Evolutionary conservation across 768 basidiomycete genomes (phyloP).

Genomic region (Tremella fuciformis): DNA sequence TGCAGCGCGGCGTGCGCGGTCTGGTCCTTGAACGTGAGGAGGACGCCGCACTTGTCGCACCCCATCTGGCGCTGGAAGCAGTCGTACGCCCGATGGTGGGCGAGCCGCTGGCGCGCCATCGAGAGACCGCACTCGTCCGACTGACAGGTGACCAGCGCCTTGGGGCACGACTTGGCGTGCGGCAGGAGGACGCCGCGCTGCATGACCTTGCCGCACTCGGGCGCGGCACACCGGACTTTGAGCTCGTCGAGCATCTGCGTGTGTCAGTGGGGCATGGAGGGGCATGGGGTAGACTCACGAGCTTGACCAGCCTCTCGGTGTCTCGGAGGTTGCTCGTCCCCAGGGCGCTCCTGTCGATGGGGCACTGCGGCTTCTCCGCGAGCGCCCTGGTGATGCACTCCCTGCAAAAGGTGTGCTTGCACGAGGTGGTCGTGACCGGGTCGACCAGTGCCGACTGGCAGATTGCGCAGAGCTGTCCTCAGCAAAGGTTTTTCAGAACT

Average conservation of each 20-base stretch:
- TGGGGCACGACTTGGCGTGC: conserved; percentile 30
- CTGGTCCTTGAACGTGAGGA: conserved; percentile 27
- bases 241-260: conserved; percentile 38
- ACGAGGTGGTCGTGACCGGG: conserved; percentile 70
- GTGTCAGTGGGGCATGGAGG: not conserved
- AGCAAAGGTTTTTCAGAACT: not conserved
- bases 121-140: conserved; percentile 33
- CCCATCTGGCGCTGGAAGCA: conserved; percentile 42
- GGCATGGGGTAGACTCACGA: conserved; percentile 15
- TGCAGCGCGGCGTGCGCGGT: not conserved
- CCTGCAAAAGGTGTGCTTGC: conserved; percentile 81
- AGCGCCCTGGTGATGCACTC: conserved; percentile 75
- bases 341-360: conserved; percentile 74
- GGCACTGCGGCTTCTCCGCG: conserved; percentile 67
- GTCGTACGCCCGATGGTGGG: conserved; percentile 40
- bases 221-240: conserved; percentile 33
- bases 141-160: conserved; percentile 28
- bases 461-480: conserved; percentile 37
- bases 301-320: conserved; percentile 39
- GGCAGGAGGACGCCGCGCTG: conserved; percentile 32
- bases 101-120: conserved; percentile 28
- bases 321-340: conserved; percentile 32
- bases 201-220: conserved; percentile 33
- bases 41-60: conserved; percentile 30
- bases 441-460: conserved; percentile 57